A percentile compares a stretch with the other conserved stretches of the same genome.
Conservation (phyloP, 345 rosid genomes). For the Moricandia arvensis region DNA sequence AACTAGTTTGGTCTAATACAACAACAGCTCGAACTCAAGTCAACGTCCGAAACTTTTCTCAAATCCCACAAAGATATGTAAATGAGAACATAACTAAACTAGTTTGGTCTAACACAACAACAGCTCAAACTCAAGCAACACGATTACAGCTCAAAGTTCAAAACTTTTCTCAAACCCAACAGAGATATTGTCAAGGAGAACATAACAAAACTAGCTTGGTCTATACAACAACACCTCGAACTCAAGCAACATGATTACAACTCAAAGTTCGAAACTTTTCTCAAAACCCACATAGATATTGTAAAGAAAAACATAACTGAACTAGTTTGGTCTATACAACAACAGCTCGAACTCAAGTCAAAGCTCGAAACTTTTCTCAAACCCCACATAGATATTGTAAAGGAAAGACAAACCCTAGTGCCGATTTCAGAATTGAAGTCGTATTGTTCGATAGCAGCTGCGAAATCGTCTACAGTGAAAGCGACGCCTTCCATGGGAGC, state of each 20-base stretch:
- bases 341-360: background rate
- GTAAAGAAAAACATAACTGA: background rate
- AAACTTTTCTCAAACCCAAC: background rate
- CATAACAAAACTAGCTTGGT: background rate
- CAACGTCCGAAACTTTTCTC: background rate
- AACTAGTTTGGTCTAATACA: too few species aligned
- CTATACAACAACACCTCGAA: background rate
- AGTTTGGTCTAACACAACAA: background rate
- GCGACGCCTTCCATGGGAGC: conserved; percentile 82
- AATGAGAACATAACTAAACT: background rate
- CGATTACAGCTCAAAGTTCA: background rate
- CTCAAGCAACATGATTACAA: background rate
- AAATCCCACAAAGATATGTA: background rate
- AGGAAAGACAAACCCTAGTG: conserved; percentile 53
- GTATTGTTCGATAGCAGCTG: conserved; percentile 64
- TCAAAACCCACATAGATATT: background rate
- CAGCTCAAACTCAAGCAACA: background rate
- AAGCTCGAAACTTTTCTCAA: background rate
- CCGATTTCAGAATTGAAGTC: conserved; percentile 87
- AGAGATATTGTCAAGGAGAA: background rate
- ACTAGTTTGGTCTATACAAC: background rate
- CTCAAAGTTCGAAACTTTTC: background rate
- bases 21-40: background rate
- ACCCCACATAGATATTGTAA: background rate
- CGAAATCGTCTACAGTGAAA: conserved; percentile 69